Evolutionary conservation across 1,284 basidiomycete genomes (phyloP).

Genomic region (Irpex lacteus): DNA sequence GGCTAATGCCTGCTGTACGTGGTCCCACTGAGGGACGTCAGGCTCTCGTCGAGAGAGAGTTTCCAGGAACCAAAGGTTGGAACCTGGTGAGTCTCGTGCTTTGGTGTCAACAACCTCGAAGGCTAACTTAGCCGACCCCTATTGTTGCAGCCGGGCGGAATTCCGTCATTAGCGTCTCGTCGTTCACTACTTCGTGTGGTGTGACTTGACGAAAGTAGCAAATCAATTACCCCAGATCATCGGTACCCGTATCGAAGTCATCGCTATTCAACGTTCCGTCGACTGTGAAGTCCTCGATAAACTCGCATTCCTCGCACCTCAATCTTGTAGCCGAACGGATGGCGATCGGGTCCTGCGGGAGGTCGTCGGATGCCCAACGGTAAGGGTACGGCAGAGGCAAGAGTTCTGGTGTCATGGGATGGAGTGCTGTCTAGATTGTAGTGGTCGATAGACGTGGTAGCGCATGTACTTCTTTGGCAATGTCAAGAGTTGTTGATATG

Average conservation of each 20-base stretch:
- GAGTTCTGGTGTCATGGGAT: background rate
- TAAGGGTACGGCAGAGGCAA: background rate
- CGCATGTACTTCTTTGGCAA: constrained; percentile 7
- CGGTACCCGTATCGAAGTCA: constrained; percentile 4
- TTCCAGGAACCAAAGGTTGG: background rate
- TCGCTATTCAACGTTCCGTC: background rate
- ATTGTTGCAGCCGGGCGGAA: background rate
- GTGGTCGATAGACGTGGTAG: background rate
- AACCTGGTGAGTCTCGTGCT: background rate
- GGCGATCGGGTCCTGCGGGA: background rate
- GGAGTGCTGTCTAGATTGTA: background rate
- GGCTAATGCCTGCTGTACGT: background rate
- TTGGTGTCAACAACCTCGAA: background rate
- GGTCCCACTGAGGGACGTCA: background rate
- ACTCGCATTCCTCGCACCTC: background rate
- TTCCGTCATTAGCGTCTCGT: background rate
- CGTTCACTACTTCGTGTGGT: background rate
- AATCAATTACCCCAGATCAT: constrained; percentile 14
- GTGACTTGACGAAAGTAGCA: background rate
- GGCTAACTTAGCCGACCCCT: background rate
- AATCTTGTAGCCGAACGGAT: background rate
- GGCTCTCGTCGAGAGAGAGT: background rate
- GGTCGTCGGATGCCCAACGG: background rate
- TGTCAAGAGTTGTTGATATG: constrained; percentile 10
- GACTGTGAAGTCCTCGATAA: background rate